A percentile compares a stretch with the other conserved stretches of the same genome.
Conservation (phyloP, 352 stramenopile genomes). For the Phytopythium cucurbitacearum region DNA sequence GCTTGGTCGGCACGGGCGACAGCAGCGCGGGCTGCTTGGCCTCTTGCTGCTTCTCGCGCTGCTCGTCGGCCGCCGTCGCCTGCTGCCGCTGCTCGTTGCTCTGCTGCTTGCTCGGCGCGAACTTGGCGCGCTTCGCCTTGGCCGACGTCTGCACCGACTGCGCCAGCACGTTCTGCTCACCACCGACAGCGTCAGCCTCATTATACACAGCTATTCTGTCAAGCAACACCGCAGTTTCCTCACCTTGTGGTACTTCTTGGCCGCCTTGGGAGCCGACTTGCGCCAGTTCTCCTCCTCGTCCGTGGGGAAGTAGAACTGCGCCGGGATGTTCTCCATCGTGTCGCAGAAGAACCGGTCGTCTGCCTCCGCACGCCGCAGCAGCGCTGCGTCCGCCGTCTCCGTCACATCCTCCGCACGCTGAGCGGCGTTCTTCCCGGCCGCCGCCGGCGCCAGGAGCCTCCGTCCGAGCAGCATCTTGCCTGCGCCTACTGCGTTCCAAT, state of each 20-base stretch:
- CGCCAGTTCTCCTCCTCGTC: constrained; percentile 76
- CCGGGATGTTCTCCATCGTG: constrained; percentile 70
- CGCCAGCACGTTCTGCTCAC: constrained; percentile 42
- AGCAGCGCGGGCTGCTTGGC: constrained; percentile 11
- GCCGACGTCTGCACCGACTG: constrained; percentile 44
- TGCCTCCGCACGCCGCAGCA: constrained; percentile 19
- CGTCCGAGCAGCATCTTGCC: constrained; percentile 47
- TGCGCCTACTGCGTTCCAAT: constrained; percentile 4
- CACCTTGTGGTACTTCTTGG: constrained; percentile 77
- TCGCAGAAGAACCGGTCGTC: constrained; percentile 75
- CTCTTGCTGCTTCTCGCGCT: constrained; percentile 38
- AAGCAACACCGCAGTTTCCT: background rate
- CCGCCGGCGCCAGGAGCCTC: constrained; percentile 34
- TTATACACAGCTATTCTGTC: too few species aligned
- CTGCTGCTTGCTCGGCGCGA: constrained; percentile 53
- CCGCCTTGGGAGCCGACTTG: constrained; percentile 46
- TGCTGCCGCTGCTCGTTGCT: constrained; percentile 60
- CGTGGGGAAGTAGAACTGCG: constrained; percentile 74
- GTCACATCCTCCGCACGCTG: constrained; percentile 12
- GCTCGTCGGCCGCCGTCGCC: constrained; percentile 39
- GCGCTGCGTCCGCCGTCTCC: constrained; percentile 10
- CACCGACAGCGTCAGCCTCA: background rate
- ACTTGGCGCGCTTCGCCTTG: constrained; percentile 76
- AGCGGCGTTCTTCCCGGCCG: constrained; percentile 3
- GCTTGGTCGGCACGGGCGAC: constrained; percentile 34